Base-by-base conservation (phyloP, 108 stramenopile genomes). In the Schizochytrium sp. region DNA sequence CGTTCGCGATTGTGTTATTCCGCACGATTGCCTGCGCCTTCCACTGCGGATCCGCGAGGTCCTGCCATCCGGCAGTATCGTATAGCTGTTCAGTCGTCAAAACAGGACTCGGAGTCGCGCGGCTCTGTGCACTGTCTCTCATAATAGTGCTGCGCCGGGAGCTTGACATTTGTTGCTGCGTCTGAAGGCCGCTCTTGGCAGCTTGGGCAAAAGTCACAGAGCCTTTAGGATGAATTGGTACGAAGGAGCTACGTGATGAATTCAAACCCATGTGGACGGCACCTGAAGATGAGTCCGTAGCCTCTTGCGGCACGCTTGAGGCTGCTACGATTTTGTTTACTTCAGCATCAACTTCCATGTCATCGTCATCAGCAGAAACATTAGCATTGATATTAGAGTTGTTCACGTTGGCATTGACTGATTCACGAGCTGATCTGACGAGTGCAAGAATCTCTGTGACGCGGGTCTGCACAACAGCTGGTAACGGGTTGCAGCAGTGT, bases 31-130 rank as follows among this genome's bases (percentile, higher is more conserved):
- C 76, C 28, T 49, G 50, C 8, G 76, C 76, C 76, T 83, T 83
- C 76, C 76, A 83, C 2, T 83, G 38, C 50, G 76, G 76, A 28
- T 83, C 76, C 38, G 28, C 28, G 53, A 83, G 49, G 76, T 83
- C 76, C 53, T 83, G 76, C 76, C 76, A 83, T 5, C 76, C 76
- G 76, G 76, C 76, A 47, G 76, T 83, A 53, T 83, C 76, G n/a
- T 83, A 83, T 10, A 83, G 76, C 53, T 83, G 76, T 10, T 83
- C 76, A 5, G 76, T 83, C 17, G 76, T 83, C 8, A 83, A 53
- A 17, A 83, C 76, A 7, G 76, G 76, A 53, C 76, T 83, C 47
- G 76, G 76, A n/a, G 76, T 83, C 17, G 76, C 76, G 47, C 76
- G 47, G 50, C 50, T 55, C 50, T 38, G 49, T 38, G 76, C 76